These are phyloP conservation scores for Phragmites australis DNA, from an alignment of 176 grass and related monocot species.

Conservation along the genomic window DNA sequence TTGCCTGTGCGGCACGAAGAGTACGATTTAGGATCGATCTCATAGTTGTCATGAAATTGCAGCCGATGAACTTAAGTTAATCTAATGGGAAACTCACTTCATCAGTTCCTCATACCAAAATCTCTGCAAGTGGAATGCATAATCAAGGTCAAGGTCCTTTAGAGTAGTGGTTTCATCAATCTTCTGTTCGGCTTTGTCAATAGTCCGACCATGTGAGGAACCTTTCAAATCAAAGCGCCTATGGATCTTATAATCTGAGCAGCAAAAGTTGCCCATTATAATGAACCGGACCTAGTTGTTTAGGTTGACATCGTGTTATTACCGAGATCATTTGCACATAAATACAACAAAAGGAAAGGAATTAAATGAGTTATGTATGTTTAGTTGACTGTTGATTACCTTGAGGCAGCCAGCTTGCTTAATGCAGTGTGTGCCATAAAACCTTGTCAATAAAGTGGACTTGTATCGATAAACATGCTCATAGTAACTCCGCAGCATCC, in stretches of 20 bases:
- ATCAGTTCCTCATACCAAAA: constrained; percentile 60
- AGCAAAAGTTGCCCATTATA: constrained; percentile 73
- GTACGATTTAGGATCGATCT: constrained; percentile 1
- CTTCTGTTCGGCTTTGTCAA: constrained; percentile 53
- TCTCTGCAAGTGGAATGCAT: constrained; percentile 61
- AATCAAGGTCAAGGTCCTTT: constrained; percentile 71
- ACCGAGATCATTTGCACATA: background rate
- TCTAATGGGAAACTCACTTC: constrained; percentile 48
- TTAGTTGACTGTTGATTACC: constrained; percentile 29
- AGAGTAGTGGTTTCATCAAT: constrained; percentile 66
- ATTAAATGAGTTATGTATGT: background rate
- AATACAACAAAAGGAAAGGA: background rate
- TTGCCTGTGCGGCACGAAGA: constrained; percentile 51
- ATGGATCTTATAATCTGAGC: constrained; percentile 70
- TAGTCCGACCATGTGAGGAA: constrained; percentile 66
- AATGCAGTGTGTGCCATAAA: constrained; percentile 73
- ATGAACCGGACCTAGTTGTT: constrained; percentile 64
- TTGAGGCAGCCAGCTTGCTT: constrained; percentile 76
- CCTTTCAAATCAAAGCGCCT: constrained; percentile 79
- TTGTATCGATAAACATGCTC: constrained; percentile 57
- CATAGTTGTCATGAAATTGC: background rate
- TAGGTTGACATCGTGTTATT: constrained; percentile 7
- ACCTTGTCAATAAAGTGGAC: constrained; percentile 66
- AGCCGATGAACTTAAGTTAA: background rate
- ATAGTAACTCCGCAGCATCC: constrained; percentile 68